Conservation (phyloP, 2,329 filamentous ascomycete genomes). For the Cladophialophora immunda region DNA sequence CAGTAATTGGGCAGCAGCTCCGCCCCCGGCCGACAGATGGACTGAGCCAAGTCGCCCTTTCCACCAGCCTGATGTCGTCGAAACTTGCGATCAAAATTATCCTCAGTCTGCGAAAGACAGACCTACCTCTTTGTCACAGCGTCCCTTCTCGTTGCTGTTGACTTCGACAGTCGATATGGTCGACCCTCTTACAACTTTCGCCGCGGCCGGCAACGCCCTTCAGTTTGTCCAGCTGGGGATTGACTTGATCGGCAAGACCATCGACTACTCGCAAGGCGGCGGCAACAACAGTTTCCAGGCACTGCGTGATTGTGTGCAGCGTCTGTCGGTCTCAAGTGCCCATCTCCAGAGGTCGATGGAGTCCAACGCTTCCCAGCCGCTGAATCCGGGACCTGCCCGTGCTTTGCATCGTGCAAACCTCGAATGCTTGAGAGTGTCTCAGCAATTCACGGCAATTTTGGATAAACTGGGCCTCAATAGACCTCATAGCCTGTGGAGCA, state of each 20-base stretch:
- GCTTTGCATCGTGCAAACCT: background rate
- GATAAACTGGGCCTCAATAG: conserved; percentile 1
- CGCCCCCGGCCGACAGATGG: background rate
- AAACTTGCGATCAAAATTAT: background rate
- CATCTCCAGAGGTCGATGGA: conserved; percentile 3
- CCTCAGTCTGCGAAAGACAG: background rate
- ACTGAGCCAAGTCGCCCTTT: background rate
- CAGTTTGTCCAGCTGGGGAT: conserved; percentile 6
- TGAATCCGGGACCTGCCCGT: background rate
- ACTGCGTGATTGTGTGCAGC: conserved; percentile 1
- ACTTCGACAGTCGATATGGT: background rate
- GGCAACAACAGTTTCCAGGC: background rate
- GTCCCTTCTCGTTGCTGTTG: background rate
- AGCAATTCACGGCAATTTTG: background rate
- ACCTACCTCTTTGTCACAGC: background rate
- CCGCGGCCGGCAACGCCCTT: conserved; percentile 10
- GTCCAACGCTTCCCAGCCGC: background rate
- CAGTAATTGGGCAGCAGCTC: background rate
- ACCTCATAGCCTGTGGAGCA: background rate
- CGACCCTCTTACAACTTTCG: conserved; percentile 5
- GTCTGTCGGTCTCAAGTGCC: conserved; percentile 8
- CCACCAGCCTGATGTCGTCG: background rate
- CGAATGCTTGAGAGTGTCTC: background rate
- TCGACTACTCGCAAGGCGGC: background rate
- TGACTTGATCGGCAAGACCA: background rate